A percentile compares a stretch with the other conserved stretches of the same genome.
phyloP scores from a whole-genome alignment of 139 green algal species.

The Coccomyxa sp. region DNA sequence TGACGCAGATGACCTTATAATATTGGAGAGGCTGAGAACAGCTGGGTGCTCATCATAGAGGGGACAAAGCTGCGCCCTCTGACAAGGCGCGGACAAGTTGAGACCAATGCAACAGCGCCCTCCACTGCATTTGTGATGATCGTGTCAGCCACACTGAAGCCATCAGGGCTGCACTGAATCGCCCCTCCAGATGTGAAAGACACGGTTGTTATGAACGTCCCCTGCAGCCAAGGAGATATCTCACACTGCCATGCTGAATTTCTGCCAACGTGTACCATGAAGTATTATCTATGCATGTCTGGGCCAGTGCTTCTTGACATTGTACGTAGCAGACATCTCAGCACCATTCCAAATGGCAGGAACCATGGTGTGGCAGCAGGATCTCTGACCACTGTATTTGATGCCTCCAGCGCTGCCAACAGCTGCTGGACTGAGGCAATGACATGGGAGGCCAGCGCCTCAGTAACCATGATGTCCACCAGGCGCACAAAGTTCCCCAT shows the following conservation, averaged over 20 bases:
- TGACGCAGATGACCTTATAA: constrained; percentile 39
- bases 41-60: constrained; percentile 67
- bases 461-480: constrained; percentile 62
- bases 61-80: constrained; percentile 64
- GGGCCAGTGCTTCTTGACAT: neutral
- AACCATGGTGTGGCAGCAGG: neutral
- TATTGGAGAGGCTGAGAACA: constrained; percentile 52
- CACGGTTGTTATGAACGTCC: constrained; percentile 61
- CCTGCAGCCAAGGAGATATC: constrained; percentile 8
- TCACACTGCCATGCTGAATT: neutral
- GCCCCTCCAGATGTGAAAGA: constrained; percentile 44
- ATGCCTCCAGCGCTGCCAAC: neutral
- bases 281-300: neutral
- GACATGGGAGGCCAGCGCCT: constrained; percentile 35
- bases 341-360: neutral
- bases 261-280: neutral
- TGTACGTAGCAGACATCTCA: neutral
- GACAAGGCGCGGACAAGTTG: constrained; percentile 54
- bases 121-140: constrained; percentile 65
- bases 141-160: constrained; percentile 46
- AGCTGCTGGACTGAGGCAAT: constrained; percentile 40
- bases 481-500: constrained; percentile 73
- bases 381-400: neutral
- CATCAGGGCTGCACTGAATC: constrained; percentile 59
- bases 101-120: constrained; percentile 28